phyloP scores from a whole-genome alignment of 2,329 filamentous ascomycete species.

The Cladosporium sp. region DNA sequence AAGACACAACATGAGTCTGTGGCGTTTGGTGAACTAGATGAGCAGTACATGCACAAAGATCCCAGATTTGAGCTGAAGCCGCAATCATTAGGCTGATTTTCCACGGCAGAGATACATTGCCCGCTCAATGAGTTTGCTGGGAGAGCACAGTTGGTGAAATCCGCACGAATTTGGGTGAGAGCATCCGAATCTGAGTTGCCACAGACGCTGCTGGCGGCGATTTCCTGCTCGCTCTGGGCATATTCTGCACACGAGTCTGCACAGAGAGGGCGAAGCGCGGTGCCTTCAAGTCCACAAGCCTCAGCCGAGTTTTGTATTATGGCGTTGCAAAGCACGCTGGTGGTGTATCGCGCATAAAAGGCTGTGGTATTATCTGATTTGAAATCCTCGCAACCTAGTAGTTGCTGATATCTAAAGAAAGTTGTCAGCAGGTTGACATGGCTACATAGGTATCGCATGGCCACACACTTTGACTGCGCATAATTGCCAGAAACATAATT shows the following conservation, averaged over 20 bases:
- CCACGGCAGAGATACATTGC: conserved; percentile 70
- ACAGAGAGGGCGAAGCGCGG: conserved; percentile 73
- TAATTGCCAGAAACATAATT: conserved; percentile 74
- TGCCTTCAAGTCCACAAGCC: conserved; percentile 65
- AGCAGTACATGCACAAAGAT: conserved; percentile 86
- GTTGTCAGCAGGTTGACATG: conserved; percentile 33
- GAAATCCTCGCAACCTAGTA: conserved; percentile 78
- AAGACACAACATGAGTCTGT: conserved; percentile 95
- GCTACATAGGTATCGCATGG: not conserved
- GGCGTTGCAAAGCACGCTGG: conserved; percentile 86
- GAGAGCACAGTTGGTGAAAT: conserved; percentile 86
- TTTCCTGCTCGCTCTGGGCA: conserved; percentile 83
- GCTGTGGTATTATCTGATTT: conserved; percentile 75
- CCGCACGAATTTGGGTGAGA: conserved; percentile 77
- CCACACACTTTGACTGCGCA: conserved; percentile 71
- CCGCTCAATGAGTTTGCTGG: conserved; percentile 76
- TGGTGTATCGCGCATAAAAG: conserved; percentile 91
- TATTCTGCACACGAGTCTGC: conserved; percentile 86
- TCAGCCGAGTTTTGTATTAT: conserved; percentile 85
- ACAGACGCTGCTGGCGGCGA: conserved; percentile 77
- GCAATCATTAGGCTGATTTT: conserved; percentile 84
- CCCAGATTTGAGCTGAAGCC: conserved; percentile 71
- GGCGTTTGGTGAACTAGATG: conserved; percentile 78
- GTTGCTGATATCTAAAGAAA: conserved; percentile 68
- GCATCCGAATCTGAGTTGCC: conserved; percentile 64